Evolutionary conservation across 140 eudicot genomes (phyloP).

Genomic region (Stevia rebaudiana): DNA sequence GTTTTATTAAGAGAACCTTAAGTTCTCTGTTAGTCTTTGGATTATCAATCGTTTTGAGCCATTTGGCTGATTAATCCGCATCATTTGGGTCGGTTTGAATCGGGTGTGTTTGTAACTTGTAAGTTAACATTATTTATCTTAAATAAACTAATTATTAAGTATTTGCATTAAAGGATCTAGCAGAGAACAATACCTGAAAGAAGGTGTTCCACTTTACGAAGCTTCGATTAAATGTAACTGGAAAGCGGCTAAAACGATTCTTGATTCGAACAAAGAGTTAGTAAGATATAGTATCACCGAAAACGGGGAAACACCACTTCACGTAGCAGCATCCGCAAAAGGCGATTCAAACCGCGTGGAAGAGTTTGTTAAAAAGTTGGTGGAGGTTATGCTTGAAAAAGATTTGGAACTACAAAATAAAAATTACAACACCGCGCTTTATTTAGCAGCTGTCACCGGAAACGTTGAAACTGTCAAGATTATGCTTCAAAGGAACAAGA

Average conservation of each 20-base stretch:
- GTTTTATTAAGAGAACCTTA: too few relatives aligned
- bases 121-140: too few relatives aligned
- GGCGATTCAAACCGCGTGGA: slow-evolving; percentile 18
- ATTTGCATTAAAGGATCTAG: not conserved
- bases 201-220: slow-evolving; percentile 27
- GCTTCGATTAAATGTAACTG: slow-evolving; percentile 34
- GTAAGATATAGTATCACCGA: slow-evolving; percentile 28
- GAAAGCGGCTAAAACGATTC: slow-evolving; percentile 29
- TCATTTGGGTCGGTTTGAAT: too few relatives aligned
- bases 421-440: slow-evolving; percentile 33
- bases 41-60: too few relatives aligned
- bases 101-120: too few relatives aligned
- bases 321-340: slow-evolving; percentile 37
- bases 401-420: slow-evolving; percentile 23
- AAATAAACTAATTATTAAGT: not conserved
- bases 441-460: slow-evolving; percentile 37
- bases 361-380: slow-evolving; percentile 19
- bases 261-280: not conserved
- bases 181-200: not conserved
- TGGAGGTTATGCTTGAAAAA: slow-evolving; percentile 12
- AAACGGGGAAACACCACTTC: slow-evolving; percentile 34
- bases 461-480: slow-evolving; percentile 19
- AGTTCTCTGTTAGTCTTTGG: too few relatives aligned
- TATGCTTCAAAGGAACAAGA: slow-evolving; percentile 21
- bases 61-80: too few relatives aligned